These are phyloP conservation scores for Alloteropsis semialata DNA, from an alignment of 176 grass and related monocot species.

Conservation along the genomic window DNA sequence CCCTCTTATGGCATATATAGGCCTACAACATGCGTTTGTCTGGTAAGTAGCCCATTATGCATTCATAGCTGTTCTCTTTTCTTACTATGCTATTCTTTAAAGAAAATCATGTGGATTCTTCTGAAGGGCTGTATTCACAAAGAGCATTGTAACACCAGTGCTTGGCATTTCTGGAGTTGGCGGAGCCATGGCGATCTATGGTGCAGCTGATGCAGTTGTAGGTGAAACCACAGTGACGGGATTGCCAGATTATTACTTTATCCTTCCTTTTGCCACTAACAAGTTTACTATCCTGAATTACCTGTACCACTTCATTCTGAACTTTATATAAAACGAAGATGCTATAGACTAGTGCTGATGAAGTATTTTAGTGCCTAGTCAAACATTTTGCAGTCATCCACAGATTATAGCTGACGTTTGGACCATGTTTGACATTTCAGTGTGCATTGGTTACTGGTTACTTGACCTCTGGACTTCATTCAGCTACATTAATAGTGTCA, in stretches of 20 bases:
- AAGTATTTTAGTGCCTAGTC: not conserved
- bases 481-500: slow-evolving; percentile 64
- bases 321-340: too few species aligned
- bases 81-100: not conserved
- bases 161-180: slow-evolving; percentile 95
- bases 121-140: slow-evolving; percentile 85
- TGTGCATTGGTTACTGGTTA: slow-evolving; percentile 84
- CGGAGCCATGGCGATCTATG: slow-evolving; percentile 93
- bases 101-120: not conserved
- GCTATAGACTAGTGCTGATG: not conserved
- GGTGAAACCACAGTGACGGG: slow-evolving; percentile 22
- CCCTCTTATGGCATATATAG: slow-evolving; percentile 82
- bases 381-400: not conserved
- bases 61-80: not conserved
- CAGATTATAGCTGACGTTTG: slow-evolving; percentile 20
- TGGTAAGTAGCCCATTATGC: slow-evolving; percentile 50
- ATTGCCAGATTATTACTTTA: not conserved
- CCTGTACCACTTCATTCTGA: not conserved
- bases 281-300: not conserved
- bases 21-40: slow-evolving; percentile 88
- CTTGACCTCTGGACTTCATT: slow-evolving; percentile 69
- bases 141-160: slow-evolving; percentile 79
- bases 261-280: not conserved
- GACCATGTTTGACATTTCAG: slow-evolving; percentile 42
- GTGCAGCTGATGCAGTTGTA: slow-evolving; percentile 78